Evolutionary conservation across 169 alveolate species (phyloP).

Genomic region (Plasmodium ovale): DNA sequence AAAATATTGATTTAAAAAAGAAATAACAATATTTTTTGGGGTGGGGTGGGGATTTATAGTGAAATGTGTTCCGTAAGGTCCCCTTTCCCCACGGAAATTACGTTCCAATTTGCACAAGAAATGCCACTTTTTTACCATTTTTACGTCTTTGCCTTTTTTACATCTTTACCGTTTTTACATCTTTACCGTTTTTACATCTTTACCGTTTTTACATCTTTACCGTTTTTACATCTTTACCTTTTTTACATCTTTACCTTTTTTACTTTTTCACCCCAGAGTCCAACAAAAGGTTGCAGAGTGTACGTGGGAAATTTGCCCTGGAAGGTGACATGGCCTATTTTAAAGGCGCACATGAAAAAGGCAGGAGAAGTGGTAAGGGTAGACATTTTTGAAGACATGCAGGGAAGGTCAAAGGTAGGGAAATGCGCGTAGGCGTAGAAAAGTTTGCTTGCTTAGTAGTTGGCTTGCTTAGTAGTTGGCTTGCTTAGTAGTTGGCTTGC

Average conservation of each 20-base stretch:
- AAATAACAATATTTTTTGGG: too few relatives aligned
- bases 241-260: background rate
- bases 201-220: background rate
- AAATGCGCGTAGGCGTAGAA: too few relatives aligned
- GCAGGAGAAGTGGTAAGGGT: conserved; percentile 93
- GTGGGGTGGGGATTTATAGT: too few relatives aligned
- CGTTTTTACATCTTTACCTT: background rate
- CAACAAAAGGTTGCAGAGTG: conserved; percentile 88
- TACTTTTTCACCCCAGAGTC: conserved; percentile 30
- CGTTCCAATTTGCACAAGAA: too few relatives aligned
- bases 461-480: background rate
- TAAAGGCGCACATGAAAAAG: conserved; percentile 92
- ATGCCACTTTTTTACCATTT: too few relatives aligned
- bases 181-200: too few relatives aligned
- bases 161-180: too few relatives aligned
- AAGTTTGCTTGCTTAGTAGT: background rate
- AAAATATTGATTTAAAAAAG: too few relatives aligned
- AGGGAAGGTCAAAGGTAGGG: conserved; percentile 90
- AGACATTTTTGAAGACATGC: conserved; percentile 91
- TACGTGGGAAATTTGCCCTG: conserved; percentile 93
- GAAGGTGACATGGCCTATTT: conserved; percentile 92
- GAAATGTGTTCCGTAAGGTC: too few relatives aligned
- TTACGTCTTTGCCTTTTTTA: too few relatives aligned
- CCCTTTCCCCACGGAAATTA: too few relatives aligned
- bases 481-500: background rate